These are phyloP conservation scores for Magnaporthiopsis rhizophila DNA, from an alignment of 2,329 filamentous ascomycete species.

Conservation along the genomic window DNA sequence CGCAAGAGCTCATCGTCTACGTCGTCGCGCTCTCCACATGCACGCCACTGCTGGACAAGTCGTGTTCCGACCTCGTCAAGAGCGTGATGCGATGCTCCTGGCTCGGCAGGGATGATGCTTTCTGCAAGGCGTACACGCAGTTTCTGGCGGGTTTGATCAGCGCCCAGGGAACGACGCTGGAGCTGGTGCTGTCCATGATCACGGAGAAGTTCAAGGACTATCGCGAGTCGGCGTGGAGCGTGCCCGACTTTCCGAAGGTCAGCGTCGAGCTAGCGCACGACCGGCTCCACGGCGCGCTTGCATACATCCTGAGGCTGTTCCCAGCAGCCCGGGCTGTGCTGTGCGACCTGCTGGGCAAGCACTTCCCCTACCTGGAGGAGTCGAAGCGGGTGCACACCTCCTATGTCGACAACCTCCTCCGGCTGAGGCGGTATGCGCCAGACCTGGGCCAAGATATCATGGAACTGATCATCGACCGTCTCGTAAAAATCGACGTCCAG, in stretches of 20 bases:
- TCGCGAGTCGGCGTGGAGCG: conserved; percentile 35
- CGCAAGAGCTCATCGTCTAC: conserved; percentile 51
- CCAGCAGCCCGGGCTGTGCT: conserved; percentile 69
- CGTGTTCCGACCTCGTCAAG: conserved; percentile 50
- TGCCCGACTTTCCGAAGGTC: conserved; percentile 50
- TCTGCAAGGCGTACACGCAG: conserved; percentile 58
- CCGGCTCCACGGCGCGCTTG: conserved; percentile 68
- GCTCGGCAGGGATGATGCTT: conserved; percentile 57
- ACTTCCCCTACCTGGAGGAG: conserved; percentile 72
- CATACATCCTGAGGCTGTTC: conserved; percentile 70
- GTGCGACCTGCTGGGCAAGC: conserved; percentile 54
- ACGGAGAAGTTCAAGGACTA: conserved; percentile 64
- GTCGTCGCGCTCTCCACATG: conserved; percentile 55
- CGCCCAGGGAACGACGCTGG: conserved; percentile 61
- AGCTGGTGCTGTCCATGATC: conserved; percentile 68
- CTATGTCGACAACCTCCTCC: conserved; percentile 81
- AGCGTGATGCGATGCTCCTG: conserved; percentile 54
- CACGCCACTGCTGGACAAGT: conserved; percentile 50
- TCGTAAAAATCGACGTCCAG: conserved; percentile 92
- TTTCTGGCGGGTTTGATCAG: conserved; percentile 69
- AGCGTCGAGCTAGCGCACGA: conserved; percentile 57
- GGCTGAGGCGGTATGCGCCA: conserved; percentile 68
- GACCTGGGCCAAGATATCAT: conserved; percentile 74
- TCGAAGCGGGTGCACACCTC: conserved; percentile 70
- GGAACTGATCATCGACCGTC: conserved; percentile 71